A percentile compares a stretch with the other conserved stretches of the same genome.
These are phyloP conservation scores for Pythium folliculosum DNA, from an alignment of 352 stramenopile species.

Conservation along the genomic window DNA sequence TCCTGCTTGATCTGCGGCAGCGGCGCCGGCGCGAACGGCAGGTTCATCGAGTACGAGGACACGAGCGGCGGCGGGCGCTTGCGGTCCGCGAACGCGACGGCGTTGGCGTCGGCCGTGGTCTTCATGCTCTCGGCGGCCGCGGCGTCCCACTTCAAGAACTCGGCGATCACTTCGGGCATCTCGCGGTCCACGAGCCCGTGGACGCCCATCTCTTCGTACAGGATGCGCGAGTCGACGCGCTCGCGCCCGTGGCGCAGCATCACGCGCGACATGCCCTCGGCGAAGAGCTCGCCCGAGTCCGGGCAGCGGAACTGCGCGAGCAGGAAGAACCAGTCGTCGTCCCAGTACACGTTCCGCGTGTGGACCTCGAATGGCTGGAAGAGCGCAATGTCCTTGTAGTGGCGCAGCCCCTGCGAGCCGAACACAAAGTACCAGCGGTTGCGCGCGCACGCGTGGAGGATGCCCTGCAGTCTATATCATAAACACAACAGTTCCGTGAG, in stretches of 20 bases:
- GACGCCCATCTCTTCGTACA: conserved; percentile 62
- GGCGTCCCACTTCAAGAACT: conserved; percentile 62
- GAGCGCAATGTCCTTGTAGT: conserved; percentile 56
- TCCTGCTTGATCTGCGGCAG: conserved; percentile 30
- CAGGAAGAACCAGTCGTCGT: conserved; percentile 73
- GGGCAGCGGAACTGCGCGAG: conserved; percentile 69
- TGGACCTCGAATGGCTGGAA: conserved; percentile 66
- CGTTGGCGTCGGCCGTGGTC: conserved; percentile 38
- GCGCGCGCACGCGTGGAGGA: conserved; percentile 50
- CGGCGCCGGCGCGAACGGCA: conserved; percentile 37
- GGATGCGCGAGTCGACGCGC: conserved; percentile 43
- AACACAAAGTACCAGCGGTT: conserved; percentile 77
- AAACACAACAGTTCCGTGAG: neutral
- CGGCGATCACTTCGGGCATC: conserved; percentile 49
- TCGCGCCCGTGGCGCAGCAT: conserved; percentile 63
- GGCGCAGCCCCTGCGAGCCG: conserved; percentile 64
- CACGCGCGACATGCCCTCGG: conserved; percentile 60
- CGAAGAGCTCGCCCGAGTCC: conserved; percentile 59
- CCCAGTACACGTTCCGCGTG: conserved; percentile 71
- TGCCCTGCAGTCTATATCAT: conserved; percentile 40
- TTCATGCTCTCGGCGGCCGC: conserved; percentile 64
- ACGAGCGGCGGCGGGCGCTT: conserved; percentile 37
- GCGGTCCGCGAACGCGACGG: conserved; percentile 30
- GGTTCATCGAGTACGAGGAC: conserved; percentile 71
- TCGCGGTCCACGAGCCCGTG: conserved; percentile 41